Percentiles rank a stretch among this genome's conserved stretches.
Conservation (phyloP, 805 yeast genomes). For the Teunomyces kruisii region DNA sequence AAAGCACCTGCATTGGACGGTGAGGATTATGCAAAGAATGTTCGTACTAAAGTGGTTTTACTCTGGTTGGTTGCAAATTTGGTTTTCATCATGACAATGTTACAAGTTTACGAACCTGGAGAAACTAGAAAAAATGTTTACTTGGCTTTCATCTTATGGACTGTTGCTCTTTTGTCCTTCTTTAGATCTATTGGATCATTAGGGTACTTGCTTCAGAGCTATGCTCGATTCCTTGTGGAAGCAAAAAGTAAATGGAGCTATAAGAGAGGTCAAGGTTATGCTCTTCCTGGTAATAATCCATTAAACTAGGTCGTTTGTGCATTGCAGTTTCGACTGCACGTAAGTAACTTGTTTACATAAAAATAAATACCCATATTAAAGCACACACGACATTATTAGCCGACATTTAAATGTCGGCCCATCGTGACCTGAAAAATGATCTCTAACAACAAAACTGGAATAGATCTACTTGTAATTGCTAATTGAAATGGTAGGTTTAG, state of each 20-base stretch:
- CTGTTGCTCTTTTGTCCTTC: slow-evolving; percentile 81
- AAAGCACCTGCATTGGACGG: slow-evolving; percentile 34
- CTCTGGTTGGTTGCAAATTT: slow-evolving; percentile 88
- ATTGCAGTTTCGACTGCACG: too few species aligned
- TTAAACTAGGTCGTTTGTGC: slow-evolving; percentile 23
- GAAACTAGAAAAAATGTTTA: slow-evolving; percentile 64
- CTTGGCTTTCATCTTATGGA: slow-evolving; percentile 83
- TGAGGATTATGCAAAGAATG: slow-evolving; percentile 91
- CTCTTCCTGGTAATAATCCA: slow-evolving; percentile 31
- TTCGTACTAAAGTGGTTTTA: slow-evolving; percentile 93
- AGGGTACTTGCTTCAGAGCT: slow-evolving; percentile 54
- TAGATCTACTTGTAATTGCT: background rate
- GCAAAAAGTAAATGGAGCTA: slow-evolving; percentile 42
- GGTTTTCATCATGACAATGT: slow-evolving; percentile 79
- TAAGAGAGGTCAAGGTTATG: slow-evolving; percentile 36
- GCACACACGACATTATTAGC: background rate
- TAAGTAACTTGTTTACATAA: background rate
- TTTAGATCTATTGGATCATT: slow-evolving; percentile 83
- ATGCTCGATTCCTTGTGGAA: slow-evolving; percentile 38
- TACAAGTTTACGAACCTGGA: slow-evolving; percentile 74
- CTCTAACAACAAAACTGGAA: background rate
- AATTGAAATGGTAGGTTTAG: slow-evolving; percentile 42
- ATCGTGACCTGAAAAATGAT: slow-evolving; percentile 1
- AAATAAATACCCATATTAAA: background rate
- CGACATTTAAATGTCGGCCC: slow-evolving; percentile 2